Conservation (phyloP, 371 early-diverging fungal genomes). For the Circinella umbellata region DNA sequence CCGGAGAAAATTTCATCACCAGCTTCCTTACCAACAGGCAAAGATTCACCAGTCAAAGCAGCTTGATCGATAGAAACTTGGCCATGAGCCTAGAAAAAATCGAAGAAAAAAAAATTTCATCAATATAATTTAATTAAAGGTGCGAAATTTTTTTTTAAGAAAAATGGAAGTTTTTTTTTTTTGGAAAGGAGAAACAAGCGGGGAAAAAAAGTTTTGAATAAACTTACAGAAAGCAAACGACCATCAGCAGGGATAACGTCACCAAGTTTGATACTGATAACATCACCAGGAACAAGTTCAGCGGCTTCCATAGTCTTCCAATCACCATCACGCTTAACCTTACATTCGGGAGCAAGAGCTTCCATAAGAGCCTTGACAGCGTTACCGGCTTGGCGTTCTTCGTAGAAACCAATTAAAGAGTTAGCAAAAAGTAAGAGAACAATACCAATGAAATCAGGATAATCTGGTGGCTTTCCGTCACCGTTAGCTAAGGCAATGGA, state of each 20-base stretch:
- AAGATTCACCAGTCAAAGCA: constrained; percentile 81
- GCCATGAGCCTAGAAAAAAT: constrained; percentile 36
- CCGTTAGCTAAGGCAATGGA: constrained; percentile 70
- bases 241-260: constrained; percentile 80
- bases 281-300: constrained; percentile 71
- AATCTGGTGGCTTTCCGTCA: constrained; percentile 66
- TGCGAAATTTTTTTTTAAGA: too few species aligned
- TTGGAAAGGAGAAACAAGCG: background rate
- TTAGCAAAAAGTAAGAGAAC: constrained; percentile 77
- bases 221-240: constrained; percentile 46
- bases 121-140: constrained; percentile 2
- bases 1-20: constrained; percentile 73
- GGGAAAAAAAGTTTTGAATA: background rate
- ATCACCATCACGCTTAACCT: constrained; percentile 60
- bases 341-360: constrained; percentile 70
- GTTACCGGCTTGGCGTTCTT: constrained; percentile 77
- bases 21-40: constrained; percentile 70
- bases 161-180: background rate
- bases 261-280: constrained; percentile 71
- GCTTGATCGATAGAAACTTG: constrained; percentile 74
- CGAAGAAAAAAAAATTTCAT: background rate
- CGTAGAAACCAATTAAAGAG: constrained; percentile 81
- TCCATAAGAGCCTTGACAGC: constrained; percentile 76
- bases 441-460: constrained; percentile 82
- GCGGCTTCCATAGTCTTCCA: constrained; percentile 56